Evolutionary conservation across 306 rosid genomes (phyloP).

Genomic region (Betula pendula): DNA sequence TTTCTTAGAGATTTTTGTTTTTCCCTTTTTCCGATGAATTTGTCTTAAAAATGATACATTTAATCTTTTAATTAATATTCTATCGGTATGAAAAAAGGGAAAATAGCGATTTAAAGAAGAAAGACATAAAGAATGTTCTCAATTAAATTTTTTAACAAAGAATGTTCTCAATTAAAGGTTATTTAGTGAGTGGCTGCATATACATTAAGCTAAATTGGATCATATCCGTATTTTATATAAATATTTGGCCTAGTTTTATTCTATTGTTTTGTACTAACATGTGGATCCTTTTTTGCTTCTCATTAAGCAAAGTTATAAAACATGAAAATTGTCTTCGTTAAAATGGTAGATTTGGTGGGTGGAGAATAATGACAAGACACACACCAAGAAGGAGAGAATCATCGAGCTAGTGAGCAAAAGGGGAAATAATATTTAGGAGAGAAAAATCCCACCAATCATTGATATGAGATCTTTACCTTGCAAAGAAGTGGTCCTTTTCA

Average conservation of each 20-base stretch:
- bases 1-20: too few species aligned
- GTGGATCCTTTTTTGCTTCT: background rate
- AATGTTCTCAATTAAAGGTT: background rate
- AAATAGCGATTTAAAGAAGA: background rate
- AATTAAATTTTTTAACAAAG: background rate
- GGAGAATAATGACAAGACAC: conserved; percentile 34
- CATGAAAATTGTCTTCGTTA: background rate
- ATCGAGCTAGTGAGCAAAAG: conserved; percentile 36
- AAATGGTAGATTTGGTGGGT: conserved; percentile 33
- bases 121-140: background rate
- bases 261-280: background rate
- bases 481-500: conserved; percentile 40
- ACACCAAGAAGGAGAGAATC: conserved; percentile 28
- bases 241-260: background rate
- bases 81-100: background rate
- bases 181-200: background rate
- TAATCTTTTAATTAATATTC: too few species aligned
- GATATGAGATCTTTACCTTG: conserved; percentile 36
- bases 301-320: background rate
- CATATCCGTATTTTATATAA: too few species aligned
- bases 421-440: conserved; percentile 18
- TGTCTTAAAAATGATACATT: background rate
- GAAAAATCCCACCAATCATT: conserved; percentile 43
- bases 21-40: background rate
- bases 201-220: background rate